A percentile compares a stretch with the other conserved stretches of the same genome.
phyloP scores from a whole-genome alignment of 345 rosid species.

The Hibiscus mutabilis region DNA sequence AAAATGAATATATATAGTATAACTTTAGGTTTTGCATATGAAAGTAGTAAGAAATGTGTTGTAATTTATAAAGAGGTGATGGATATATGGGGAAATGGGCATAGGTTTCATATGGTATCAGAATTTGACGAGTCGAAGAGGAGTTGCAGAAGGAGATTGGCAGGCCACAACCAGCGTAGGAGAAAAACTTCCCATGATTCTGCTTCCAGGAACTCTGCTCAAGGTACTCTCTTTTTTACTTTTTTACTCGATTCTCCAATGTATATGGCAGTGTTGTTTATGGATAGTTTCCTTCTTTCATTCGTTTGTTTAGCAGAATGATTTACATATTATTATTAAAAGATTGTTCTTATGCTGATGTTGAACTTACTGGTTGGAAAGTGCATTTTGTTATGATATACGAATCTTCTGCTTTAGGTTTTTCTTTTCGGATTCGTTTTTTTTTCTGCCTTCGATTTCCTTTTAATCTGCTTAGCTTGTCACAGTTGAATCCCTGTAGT shows the following conservation, averaged over 20 bases:
- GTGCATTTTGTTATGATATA: background rate
- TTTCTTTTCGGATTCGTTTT: too few relatives aligned
- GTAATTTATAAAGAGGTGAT: background rate
- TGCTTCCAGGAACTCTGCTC: slow-evolving; percentile 29
- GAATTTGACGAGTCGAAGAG: slow-evolving; percentile 59
- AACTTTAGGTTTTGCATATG: background rate
- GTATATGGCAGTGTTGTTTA: background rate
- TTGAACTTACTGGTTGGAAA: background rate
- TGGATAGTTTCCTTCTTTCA: background rate
- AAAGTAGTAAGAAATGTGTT: background rate
- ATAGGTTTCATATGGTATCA: slow-evolving; percentile 52
- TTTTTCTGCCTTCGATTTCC: background rate
- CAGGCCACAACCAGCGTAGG: slow-evolving; percentile 66
- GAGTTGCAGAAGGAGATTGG: slow-evolving; percentile 63
- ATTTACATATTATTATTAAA: background rate
- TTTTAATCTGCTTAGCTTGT: background rate
- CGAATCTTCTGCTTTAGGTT: background rate
- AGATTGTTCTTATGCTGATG: background rate
- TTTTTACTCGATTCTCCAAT: background rate
- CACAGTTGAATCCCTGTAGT: background rate
- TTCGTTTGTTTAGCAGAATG: background rate
- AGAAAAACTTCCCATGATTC: slow-evolving; percentile 44
- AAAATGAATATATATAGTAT: background rate
- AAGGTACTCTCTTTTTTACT: slow-evolving; percentile 21
- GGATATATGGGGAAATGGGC: background rate